Conservation (phyloP, 768 basidiomycete genomes). For the Wakefieldia striispora region DNA sequence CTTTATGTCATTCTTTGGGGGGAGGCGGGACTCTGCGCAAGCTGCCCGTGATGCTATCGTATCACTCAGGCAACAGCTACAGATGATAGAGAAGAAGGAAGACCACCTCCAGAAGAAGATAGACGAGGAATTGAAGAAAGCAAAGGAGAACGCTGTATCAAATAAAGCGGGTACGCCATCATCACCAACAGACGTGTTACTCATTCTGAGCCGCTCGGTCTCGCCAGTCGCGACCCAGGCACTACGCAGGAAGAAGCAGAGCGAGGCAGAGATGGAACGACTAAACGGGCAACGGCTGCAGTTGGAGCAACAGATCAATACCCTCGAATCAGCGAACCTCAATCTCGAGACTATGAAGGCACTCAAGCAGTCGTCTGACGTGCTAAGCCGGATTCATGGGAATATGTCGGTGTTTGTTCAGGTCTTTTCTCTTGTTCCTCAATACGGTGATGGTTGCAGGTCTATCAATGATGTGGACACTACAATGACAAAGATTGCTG, state of each 20-base stretch:
- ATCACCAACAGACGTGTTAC: not conserved
- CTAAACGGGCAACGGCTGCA: slow-evolving; percentile 84
- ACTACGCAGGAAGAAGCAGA: slow-evolving; percentile 89
- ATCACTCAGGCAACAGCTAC: slow-evolving; percentile 85
- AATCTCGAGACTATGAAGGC: slow-evolving; percentile 96
- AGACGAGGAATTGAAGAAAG: slow-evolving; percentile 90
- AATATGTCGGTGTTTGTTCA: slow-evolving; percentile 63
- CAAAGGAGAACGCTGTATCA: slow-evolving; percentile 86
- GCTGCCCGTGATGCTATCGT: slow-evolving; percentile 92
- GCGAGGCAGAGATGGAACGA: slow-evolving; percentile 82
- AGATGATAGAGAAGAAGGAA: slow-evolving; percentile 99
- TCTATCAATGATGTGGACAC: slow-evolving; percentile 85
- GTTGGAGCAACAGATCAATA: slow-evolving; percentile 95
- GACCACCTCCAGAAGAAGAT: slow-evolving; percentile 96
- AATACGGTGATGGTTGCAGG: slow-evolving; percentile 39
- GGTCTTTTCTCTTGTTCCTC: not conserved
- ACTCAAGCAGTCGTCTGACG: slow-evolving; percentile 94
- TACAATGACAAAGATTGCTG: slow-evolving; percentile 83
- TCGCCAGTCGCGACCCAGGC: slow-evolving; percentile 80
- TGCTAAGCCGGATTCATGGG: slow-evolving; percentile 85
- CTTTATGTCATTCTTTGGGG: slow-evolving; percentile 88
- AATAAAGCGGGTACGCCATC: slow-evolving; percentile 81
- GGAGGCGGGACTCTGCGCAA: slow-evolving; percentile 78
- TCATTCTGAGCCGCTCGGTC: slow-evolving; percentile 4
- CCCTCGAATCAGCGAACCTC: slow-evolving; percentile 94